phyloP scores from a whole-genome alignment of 176 grass and related monocot genomes.

The Lolium perenne region DNA sequence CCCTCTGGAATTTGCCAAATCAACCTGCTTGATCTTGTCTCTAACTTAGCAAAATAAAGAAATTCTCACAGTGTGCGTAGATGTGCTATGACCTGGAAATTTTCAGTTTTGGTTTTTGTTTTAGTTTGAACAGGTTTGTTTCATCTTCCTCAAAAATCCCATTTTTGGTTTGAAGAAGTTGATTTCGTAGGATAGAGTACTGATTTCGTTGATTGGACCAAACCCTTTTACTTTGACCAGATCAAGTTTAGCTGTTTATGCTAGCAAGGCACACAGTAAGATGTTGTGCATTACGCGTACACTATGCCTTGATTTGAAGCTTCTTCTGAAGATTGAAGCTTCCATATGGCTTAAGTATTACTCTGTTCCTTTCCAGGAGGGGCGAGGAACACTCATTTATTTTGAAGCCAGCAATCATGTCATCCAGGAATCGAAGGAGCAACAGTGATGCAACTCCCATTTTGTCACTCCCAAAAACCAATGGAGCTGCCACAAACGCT shows the following conservation, averaged over 20 bases:
- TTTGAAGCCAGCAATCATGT: conserved; percentile 80
- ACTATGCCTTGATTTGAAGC: conserved; percentile 7
- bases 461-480: conserved; percentile 50
- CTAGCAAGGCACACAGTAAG: background rate
- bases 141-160: background rate
- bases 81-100: background rate
- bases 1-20: conserved; percentile 25
- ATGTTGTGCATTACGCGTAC: conserved; percentile 28
- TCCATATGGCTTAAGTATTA: conserved; percentile 33
- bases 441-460: conserved; percentile 47
- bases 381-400: conserved; percentile 97
- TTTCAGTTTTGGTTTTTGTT: background rate
- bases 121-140: conserved; percentile 1
- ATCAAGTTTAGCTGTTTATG: conserved; percentile 32
- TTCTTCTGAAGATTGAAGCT: background rate
- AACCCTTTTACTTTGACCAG: conserved; percentile 33
- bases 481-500: conserved; percentile 45
- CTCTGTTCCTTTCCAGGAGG: conserved; percentile 62
- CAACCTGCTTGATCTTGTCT: background rate
- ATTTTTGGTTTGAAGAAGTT: conserved; percentile 26
- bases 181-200: background rate
- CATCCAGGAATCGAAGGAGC: conserved; percentile 53
- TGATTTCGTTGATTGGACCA: conserved; percentile 33
- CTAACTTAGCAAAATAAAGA: background rate
- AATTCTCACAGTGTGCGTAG: background rate